A percentile compares a stretch with the other conserved stretches of the same genome.
Conservation (phyloP, 2,329 filamentous ascomycete species). For the Fragosphaeria purpurea region DNA sequence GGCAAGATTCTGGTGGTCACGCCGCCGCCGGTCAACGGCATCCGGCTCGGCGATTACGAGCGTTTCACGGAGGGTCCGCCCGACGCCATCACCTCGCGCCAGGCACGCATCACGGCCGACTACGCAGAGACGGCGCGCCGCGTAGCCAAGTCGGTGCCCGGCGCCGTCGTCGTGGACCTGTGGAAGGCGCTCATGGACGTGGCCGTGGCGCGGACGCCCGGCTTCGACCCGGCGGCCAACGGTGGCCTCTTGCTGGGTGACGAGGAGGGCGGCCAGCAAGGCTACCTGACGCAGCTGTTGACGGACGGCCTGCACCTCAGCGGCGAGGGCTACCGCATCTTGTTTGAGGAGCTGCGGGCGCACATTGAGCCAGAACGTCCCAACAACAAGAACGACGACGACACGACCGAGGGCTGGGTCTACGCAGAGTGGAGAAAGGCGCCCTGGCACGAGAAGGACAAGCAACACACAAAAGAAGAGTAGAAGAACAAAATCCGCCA, state of each 20-base stretch:
- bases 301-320: constrained; percentile 50
- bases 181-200: constrained; percentile 68
- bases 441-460: constrained; percentile 14
- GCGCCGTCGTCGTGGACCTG: constrained; percentile 64
- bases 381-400: constrained; percentile 21
- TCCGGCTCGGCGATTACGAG: constrained; percentile 45
- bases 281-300: constrained; percentile 41
- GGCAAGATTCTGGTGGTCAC: constrained; percentile 70
- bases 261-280: constrained; percentile 37
- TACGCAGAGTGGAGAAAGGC: constrained; percentile 39
- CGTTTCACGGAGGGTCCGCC: constrained; percentile 32
- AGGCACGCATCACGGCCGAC: constrained; percentile 39
- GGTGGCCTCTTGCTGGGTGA: constrained; percentile 38
- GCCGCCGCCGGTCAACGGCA: constrained; percentile 74
- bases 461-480: too few species aligned
- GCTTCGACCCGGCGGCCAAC: constrained; percentile 37
- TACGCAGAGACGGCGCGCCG: constrained; percentile 51
- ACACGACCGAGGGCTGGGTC: constrained; percentile 24
- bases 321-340: constrained; percentile 41
- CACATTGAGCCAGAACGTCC: constrained; percentile 28
- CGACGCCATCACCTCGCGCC: constrained; percentile 26
- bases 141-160: constrained; percentile 59
- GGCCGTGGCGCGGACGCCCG: constrained; percentile 47
- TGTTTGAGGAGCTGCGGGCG: constrained; percentile 38
- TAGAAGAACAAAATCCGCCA: too few species aligned